A percentile compares a stretch with the other conserved stretches of the same genome.
phyloP scores from a whole-genome alignment of 805 yeast genomes.

The Pichia exigua region DNA sequence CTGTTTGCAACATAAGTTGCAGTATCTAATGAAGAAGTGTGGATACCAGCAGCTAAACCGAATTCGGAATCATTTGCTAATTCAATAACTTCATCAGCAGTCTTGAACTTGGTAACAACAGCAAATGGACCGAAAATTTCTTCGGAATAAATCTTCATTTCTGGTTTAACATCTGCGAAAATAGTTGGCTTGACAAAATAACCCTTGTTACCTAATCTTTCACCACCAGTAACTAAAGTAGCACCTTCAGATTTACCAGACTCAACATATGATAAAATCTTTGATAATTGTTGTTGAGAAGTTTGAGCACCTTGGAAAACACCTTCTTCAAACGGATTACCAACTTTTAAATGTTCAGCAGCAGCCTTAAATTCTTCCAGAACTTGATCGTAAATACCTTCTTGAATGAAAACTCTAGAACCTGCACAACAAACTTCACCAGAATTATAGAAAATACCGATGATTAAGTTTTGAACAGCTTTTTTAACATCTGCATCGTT shows the following conservation, averaged over 20 bases:
- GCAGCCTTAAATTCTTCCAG: constrained; percentile 46
- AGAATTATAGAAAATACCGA: constrained; percentile 79
- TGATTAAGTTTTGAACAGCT: constrained; percentile 59
- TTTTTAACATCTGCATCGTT: constrained; percentile 62
- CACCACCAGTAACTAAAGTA: constrained; percentile 74
- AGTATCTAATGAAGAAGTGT: constrained; percentile 59
- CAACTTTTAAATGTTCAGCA: constrained; percentile 51
- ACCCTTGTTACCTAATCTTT: constrained; percentile 61
- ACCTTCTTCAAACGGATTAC: constrained; percentile 68
- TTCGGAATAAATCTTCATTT: constrained; percentile 71
- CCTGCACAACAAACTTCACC: constrained; percentile 95
- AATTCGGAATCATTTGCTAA: constrained; percentile 71
- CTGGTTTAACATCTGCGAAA: constrained; percentile 70
- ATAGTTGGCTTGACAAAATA: constrained; percentile 76
- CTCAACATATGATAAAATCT: constrained; percentile 55
- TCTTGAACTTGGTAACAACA: constrained; percentile 62
- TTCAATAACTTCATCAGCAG: constrained; percentile 65
- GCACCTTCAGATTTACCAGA: constrained; percentile 65
- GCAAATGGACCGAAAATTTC: constrained; percentile 92
- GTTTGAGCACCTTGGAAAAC: constrained; percentile 73
- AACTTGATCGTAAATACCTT: constrained; percentile 59
- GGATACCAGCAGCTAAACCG: constrained; percentile 86
- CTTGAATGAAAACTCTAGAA: constrained; percentile 75
- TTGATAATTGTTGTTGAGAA: constrained; percentile 57
- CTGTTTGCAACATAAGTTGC: constrained; percentile 60